Evolutionary conservation across 2,329 filamentous ascomycete genomes (phyloP).

Genomic region (Leptodontidium sp.): DNA sequence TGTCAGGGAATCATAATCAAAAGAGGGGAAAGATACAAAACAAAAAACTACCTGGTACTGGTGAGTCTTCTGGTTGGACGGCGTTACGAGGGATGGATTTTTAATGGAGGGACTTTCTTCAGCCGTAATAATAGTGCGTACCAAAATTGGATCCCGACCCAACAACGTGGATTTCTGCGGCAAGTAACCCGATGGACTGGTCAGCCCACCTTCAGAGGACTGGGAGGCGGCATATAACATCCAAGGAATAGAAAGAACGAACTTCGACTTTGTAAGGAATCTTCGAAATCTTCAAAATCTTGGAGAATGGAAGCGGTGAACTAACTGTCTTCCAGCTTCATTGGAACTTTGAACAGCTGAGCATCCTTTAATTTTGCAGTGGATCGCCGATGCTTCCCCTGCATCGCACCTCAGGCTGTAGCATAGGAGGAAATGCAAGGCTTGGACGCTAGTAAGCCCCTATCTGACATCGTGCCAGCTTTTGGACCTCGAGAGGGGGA

Average conservation of each 20-base stretch:
- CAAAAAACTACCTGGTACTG: neutral
- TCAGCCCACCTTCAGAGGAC: neutral
- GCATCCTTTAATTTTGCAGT: neutral
- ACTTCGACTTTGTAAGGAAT: neutral
- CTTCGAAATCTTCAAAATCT: neutral
- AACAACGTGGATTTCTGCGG: constrained; percentile 2
- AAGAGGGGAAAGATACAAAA: neutral
- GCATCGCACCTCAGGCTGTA: neutral
- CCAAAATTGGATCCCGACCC: constrained; percentile 3
- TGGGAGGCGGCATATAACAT: neutral
- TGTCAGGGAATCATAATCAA: neutral
- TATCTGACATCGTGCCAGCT: constrained; percentile 3
- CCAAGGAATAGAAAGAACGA: neutral
- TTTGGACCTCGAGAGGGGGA: neutral
- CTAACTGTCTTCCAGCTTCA: neutral
- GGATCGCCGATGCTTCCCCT: neutral
- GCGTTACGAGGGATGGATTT: constrained; percentile 3
- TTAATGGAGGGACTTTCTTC: neutral
- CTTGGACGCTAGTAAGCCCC: constrained; percentile 1
- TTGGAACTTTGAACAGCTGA: neutral
- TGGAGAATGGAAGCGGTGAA: neutral
- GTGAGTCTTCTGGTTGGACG: neutral
- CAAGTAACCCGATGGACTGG: constrained; percentile 11
- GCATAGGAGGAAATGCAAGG: neutral
- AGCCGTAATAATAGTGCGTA: neutral